Conservation (phyloP, 2,329 filamentous ascomycete genomes). For the Acarospora socialis region DNA sequence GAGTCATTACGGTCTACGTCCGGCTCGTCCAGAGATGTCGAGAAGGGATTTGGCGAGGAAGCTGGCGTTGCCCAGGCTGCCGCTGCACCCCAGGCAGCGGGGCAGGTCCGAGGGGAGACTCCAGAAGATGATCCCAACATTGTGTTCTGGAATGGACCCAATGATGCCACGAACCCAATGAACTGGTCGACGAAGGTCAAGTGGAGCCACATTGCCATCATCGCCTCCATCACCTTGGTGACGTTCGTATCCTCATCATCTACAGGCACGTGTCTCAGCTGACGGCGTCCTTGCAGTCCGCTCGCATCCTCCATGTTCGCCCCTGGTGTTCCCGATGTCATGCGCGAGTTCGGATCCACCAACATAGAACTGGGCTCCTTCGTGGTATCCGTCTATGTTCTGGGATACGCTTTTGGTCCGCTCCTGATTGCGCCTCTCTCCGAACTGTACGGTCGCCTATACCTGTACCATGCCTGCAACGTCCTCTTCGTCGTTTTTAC, state of each 20-base stretch:
- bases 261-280: too few species aligned
- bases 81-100: too few species aligned
- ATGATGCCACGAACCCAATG: conserved; percentile 13
- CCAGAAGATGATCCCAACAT: conserved; percentile 11
- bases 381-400: conserved; percentile 33
- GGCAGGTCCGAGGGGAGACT: too few species aligned
- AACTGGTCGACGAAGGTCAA: conserved; percentile 13
- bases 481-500: conserved; percentile 48
- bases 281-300: neutral
- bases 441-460: conserved; percentile 50
- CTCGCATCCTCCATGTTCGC: neutral
- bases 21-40: neutral
- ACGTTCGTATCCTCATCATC: conserved; percentile 2
- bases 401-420: conserved; percentile 26
- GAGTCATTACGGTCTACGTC: neutral
- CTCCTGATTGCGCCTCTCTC: conserved; percentile 37
- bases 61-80: neutral
- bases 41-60: conserved; percentile 1
- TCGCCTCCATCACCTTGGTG: conserved; percentile 11
- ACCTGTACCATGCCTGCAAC: conserved; percentile 43
- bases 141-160: conserved; percentile 13
- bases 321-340: neutral
- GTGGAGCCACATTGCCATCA: conserved; percentile 7
- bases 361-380: conserved; percentile 26
- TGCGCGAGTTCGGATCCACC: neutral